A percentile compares a stretch with the other conserved stretches of the same genome.
These are phyloP conservation scores for Sporisorium graminicola DNA, from an alignment of 1,284 basidiomycete species.

Conservation along the genomic window DNA sequence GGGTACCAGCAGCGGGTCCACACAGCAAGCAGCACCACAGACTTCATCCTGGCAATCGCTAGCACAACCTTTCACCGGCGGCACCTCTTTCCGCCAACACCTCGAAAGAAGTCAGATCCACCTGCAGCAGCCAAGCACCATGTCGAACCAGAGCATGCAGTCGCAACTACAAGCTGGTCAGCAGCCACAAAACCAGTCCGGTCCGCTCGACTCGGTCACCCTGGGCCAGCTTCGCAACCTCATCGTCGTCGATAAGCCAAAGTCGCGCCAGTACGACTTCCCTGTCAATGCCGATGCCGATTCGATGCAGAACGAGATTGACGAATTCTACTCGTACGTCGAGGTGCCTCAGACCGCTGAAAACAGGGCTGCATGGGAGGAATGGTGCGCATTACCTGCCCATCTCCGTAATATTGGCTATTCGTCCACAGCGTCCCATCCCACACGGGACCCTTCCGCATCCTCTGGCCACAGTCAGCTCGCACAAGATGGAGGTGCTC, in stretches of 20 bases:
- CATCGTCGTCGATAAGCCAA: constrained; percentile 50
- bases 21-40: constrained; percentile 5
- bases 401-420: constrained; percentile 37
- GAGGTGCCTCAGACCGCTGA: constrained; percentile 92
- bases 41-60: constrained; percentile 6
- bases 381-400: constrained; percentile 68
- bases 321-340: constrained; percentile 98
- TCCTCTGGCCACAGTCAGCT: constrained; percentile 10
- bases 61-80: constrained; percentile 18
- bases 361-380: constrained; percentile 88
- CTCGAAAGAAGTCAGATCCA: constrained; percentile 36
- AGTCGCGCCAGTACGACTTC: constrained; percentile 56
- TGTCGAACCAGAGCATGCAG: constrained; percentile 24
- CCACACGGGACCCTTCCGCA: constrained; percentile 12
- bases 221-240: constrained; percentile 57
- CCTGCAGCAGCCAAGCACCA: constrained; percentile 21
- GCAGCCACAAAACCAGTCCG: constrained; percentile 26
- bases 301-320: constrained; percentile 92
- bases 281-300: constrained; percentile 79
- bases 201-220: constrained; percentile 56
- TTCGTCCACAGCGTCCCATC: constrained; percentile 23
- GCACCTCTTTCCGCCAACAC: constrained; percentile 35
- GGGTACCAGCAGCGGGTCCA: constrained; percentile 1
- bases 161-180: constrained; percentile 20
- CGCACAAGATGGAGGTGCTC: constrained; percentile 28